These are phyloP conservation scores for Cornus controversa DNA, from an alignment of 148 eudicot species.

Conservation along the genomic window DNA sequence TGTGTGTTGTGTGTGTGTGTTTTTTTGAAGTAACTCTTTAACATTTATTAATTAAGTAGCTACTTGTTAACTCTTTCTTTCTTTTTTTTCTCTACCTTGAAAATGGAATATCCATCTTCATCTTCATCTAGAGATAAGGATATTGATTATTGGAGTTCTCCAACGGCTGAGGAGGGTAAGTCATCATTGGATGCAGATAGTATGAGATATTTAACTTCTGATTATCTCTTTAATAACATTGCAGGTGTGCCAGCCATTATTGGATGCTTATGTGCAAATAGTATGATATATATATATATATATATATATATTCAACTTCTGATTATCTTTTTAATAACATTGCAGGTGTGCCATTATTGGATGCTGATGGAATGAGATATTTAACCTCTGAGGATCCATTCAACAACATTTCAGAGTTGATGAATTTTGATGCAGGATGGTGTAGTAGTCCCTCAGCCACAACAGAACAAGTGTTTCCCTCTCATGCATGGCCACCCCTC, in stretches of 20 bases:
- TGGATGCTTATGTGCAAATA: too few relatives aligned
- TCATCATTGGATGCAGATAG: conserved; percentile 30
- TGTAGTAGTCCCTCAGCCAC: conserved; percentile 60
- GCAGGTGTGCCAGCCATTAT: too few relatives aligned
- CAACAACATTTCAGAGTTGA: conserved; percentile 39
- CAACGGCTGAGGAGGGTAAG: conserved; percentile 28
- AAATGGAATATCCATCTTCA: conserved; percentile 47
- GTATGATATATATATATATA: too few relatives aligned
- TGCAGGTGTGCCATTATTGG: too few relatives aligned
- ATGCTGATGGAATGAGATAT: too few relatives aligned
- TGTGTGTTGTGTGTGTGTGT: neutral
- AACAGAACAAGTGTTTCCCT: conserved; percentile 67
- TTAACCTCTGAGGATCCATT: conserved; percentile 41
- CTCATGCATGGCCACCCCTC: conserved; percentile 40
- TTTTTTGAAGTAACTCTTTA: neutral
- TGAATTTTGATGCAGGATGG: conserved; percentile 78
- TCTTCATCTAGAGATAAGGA: conserved; percentile 37
- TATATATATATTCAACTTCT: too few relatives aligned
- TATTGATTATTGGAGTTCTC: conserved; percentile 28
- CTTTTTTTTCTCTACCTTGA: neutral
- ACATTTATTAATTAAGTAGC: neutral
- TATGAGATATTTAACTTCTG: too few relatives aligned
- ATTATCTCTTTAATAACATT: too few relatives aligned
- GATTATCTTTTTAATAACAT: too few relatives aligned
- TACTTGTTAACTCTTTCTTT: too few relatives aligned